phyloP scores from a whole-genome alignment of 1,139 yeast genomes.

The Oligophagozyma castellii region DNA sequence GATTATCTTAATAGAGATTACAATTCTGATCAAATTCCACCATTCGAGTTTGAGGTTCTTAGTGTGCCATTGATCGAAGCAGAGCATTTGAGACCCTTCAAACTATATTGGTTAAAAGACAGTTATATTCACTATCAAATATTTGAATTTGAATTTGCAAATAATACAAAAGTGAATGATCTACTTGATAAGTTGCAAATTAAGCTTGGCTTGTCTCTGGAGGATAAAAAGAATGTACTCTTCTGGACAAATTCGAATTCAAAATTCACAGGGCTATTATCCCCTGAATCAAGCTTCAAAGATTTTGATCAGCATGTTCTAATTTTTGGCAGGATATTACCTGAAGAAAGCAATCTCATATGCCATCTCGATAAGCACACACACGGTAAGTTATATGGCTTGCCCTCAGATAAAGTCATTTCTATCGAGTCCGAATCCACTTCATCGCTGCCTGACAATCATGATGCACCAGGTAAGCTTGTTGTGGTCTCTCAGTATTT shows the following conservation, averaged over 20 bases:
- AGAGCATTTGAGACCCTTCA: conserved; percentile 59
- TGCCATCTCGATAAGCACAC: conserved; percentile 10
- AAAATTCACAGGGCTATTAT: conserved; percentile 24
- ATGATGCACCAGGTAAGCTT: conserved; percentile 18
- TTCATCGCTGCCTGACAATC: conserved; percentile 1
- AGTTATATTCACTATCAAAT: conserved; percentile 52
- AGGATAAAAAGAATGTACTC: conserved; percentile 38
- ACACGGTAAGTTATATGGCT: conserved; percentile 2
- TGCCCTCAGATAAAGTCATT: conserved; percentile 14
- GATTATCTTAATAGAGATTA: conserved; percentile 36
- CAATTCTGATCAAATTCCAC: conserved; percentile 33
- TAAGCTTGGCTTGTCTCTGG: conserved; percentile 39
- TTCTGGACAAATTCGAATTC: conserved; percentile 27
- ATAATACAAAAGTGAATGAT: conserved; percentile 42
- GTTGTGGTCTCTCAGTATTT: conserved; percentile 59
- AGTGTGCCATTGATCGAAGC: conserved; percentile 61
- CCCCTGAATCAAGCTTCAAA: conserved; percentile 20
- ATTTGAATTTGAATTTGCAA: conserved; percentile 58
- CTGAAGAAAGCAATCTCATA: conserved; percentile 24
- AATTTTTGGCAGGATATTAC: conserved; percentile 28
- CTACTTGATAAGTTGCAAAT: conserved; percentile 42
- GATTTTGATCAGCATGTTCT: conserved; percentile 20
- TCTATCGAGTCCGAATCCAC: conserved; percentile 22
- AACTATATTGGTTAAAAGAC: conserved; percentile 48
- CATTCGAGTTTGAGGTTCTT: conserved; percentile 63